Evolutionary conservation across 345 rosid species (phyloP).

Genomic region (Carallia pectinifolia): DNA sequence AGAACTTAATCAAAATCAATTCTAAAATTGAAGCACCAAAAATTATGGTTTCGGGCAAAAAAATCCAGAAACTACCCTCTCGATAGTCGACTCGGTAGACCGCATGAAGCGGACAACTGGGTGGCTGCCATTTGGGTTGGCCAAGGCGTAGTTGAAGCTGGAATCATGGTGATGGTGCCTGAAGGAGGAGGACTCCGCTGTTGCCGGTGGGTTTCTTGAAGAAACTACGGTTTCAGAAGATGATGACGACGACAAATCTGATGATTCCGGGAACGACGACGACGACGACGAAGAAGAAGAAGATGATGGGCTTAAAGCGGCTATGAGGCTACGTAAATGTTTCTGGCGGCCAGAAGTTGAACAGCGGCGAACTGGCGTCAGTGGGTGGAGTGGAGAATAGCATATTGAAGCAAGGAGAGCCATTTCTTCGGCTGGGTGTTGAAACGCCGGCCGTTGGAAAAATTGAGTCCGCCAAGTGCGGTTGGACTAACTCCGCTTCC

Average conservation of each 20-base stretch:
- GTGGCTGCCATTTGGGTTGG: constrained; percentile 30
- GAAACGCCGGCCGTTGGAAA: too few relatives aligned
- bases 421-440: constrained; percentile 25
- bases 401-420: constrained; percentile 48
- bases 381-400: constrained; percentile 36
- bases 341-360: constrained; percentile 26
- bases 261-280: too few relatives aligned
- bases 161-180: constrained; percentile 18
- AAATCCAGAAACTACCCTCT: constrained; percentile 42
- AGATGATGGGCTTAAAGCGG: constrained; percentile 48
- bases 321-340: constrained; percentile 13
- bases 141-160: constrained; percentile 36
- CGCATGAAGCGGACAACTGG: constrained; percentile 44
- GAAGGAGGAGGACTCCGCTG: constrained; percentile 25
- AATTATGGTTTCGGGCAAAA: too few relatives aligned
- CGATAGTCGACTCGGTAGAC: constrained; percentile 69
- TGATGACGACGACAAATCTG: not conserved
- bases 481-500: too few relatives aligned
- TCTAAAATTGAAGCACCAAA: not conserved
- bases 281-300: constrained; percentile 23
- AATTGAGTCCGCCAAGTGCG: too few relatives aligned
- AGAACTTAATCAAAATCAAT: too few relatives aligned
- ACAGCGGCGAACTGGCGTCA: constrained; percentile 20
- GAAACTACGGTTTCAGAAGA: constrained; percentile 12
- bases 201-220: constrained; percentile 24